Evolutionary conservation across 2,329 filamentous ascomycete species (phyloP), one percentile per base, ranked within the genome.

Genomic region (Ramularia endophylla): DNA sequence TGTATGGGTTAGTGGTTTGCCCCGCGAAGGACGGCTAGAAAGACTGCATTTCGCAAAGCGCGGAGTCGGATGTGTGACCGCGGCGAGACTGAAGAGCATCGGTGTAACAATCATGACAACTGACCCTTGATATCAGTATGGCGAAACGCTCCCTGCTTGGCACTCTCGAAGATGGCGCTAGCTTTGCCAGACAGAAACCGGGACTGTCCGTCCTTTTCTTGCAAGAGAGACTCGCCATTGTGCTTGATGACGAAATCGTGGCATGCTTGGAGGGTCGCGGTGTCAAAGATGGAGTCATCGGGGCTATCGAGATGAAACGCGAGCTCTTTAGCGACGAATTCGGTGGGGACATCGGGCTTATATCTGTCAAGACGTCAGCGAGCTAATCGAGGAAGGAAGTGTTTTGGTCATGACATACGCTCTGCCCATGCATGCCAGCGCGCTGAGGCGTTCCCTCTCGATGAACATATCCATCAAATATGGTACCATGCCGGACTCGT

Each of bases 401-500:
- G 12, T 17, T 31, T 30, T 29, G 13, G 17, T 9, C 15, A 19
- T 17, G n/a, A 80, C 90, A 72, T 71, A 98, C 92, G 86, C 81
- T 86, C 78, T 94, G 78, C 88, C 95, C 55, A 98, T 92, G 64
- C 83, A 87, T 64, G 87, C 83, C 61, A 98, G 71, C 52, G 92
- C 92, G 61, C 84, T 82, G 53, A 98, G 78, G 58, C 92, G 86
- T 72, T 98, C 90, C 61, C 92, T 83, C 59, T 82, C 82, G 64
- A 97, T 85, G 72, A 98, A 97, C 87, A 95, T 95, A 71, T 98
- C 92, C 86, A 98, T 94, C 38, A 98, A 78, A 68, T 97, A 97
- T 56, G 85, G 88, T 48, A 92, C 90, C 89, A 98, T 95, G 60
- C 52, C 53, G 9, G 37, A 88, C 25, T 51, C 46, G 25, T 51